These are phyloP conservation scores for Exutisphaerella laricina DNA, from an alignment of 2,329 filamentous ascomycete species.

Conservation along the genomic window DNA sequence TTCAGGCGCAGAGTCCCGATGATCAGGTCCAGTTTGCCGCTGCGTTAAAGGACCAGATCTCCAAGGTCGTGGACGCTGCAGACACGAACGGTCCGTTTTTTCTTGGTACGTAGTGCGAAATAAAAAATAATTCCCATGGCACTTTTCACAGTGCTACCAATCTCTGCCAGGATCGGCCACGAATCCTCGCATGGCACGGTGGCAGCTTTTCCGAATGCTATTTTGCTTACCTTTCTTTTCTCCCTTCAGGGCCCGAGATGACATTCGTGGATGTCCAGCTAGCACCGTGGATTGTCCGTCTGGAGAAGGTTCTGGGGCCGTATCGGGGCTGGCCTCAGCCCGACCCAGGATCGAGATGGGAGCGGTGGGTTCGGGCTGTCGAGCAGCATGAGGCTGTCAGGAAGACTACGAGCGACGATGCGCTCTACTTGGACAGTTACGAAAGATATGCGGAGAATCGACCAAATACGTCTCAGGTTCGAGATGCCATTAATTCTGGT, in stretches of 20 bases:
- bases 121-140: too few relatives aligned
- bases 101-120: too few relatives aligned
- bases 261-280: slow-evolving; percentile 69
- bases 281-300: slow-evolving; percentile 66
- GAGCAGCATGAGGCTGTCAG: slow-evolving; percentile 58
- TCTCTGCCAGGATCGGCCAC: too few relatives aligned
- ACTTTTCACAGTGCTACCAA: too few relatives aligned
- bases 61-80: slow-evolving; percentile 54
- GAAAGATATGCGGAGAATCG: slow-evolving; percentile 58
- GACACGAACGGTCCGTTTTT: slow-evolving; percentile 64
- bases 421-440: slow-evolving; percentile 64
- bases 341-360: slow-evolving; percentile 59
- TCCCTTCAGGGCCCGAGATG: slow-evolving; percentile 36
- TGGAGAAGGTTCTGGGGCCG: slow-evolving; percentile 60
- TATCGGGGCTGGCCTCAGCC: slow-evolving; percentile 63
- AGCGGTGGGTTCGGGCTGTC: slow-evolving; percentile 64
- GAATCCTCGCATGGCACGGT: too few relatives aligned
- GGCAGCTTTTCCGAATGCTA: too few relatives aligned
- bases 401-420: slow-evolving; percentile 61
- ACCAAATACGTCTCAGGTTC: slow-evolving; percentile 53
- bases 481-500: slow-evolving; percentile 56
- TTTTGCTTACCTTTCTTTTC: too few relatives aligned
- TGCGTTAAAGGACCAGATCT: slow-evolving; percentile 61
- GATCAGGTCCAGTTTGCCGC: slow-evolving; percentile 56
- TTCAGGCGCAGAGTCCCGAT: slow-evolving; percentile 57